A percentile compares a stretch with the other conserved stretches of the same genome.
Conservation (phyloP, 768 basidiomycete species). For the Fibroporia radiculosa region DNA sequence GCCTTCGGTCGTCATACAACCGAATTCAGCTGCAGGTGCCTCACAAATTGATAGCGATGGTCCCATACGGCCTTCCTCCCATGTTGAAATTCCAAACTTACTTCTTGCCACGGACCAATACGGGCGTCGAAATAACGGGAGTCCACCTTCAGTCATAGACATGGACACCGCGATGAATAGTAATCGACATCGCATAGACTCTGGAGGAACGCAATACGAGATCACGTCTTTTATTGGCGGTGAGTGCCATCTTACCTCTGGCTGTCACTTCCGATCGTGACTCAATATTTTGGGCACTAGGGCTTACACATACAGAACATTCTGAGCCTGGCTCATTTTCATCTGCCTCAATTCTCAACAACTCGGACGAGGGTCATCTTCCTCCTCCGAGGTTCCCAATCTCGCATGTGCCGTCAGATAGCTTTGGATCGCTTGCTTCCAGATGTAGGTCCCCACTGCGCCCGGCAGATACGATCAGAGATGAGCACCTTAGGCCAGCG, state of each 20-base stretch:
- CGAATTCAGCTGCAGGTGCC: too few species aligned
- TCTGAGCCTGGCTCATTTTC: conserved; percentile 12
- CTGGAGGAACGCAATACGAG: conserved; percentile 53
- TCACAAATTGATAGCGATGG: too few species aligned
- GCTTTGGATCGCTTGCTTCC: not conserved
- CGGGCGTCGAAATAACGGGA: conserved; percentile 1
- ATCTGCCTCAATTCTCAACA: not conserved
- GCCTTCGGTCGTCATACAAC: too few species aligned
- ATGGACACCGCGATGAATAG: not conserved
- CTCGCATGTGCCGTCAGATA: not conserved
- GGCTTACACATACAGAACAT: conserved; percentile 25
- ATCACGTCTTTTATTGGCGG: conserved; percentile 68
- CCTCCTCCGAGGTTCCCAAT: not conserved
- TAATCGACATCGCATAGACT: conserved; percentile 23
- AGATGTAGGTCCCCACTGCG: not conserved
- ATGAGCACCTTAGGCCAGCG: not conserved
- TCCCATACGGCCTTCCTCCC: too few species aligned
- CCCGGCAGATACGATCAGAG: not conserved
- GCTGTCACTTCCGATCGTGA: not conserved
- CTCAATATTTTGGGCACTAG: conserved; percentile 20
- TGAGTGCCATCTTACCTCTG: conserved; percentile 17
- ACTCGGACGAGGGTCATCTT: not conserved
- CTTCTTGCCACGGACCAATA: conserved; percentile 11
- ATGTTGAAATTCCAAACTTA: too few species aligned
- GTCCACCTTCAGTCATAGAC: not conserved